phyloP scores from a whole-genome alignment of 345 rosid species.

The Erucastrum elatum region DNA sequence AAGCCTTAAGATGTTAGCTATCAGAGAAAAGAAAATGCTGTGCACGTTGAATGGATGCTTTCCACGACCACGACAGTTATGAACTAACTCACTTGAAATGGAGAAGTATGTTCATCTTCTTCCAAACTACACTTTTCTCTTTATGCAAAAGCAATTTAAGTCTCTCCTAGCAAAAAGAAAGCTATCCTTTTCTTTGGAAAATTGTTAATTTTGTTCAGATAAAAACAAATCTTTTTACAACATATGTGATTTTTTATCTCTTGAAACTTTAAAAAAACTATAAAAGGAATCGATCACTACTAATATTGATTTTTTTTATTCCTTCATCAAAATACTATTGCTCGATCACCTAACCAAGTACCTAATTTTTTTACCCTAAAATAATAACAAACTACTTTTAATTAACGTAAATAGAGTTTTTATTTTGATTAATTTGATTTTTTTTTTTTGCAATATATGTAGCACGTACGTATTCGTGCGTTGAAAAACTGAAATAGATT shows the following conservation, averaged over 20 bases:
- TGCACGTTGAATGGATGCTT: slow-evolving; percentile 11
- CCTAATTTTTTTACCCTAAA: neutral
- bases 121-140: neutral
- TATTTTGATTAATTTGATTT: neutral
- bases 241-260: no score
- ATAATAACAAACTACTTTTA: neutral
- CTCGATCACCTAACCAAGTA: neutral
- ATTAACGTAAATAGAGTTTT: neutral
- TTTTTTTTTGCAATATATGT: neutral
- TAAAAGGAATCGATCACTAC: neutral
- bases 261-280: neutral
- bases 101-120: slow-evolving; percentile 12
- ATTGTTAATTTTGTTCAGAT: no score
- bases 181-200: no score
- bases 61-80: neutral
- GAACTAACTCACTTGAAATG: slow-evolving; percentile 15
- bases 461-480: neutral
- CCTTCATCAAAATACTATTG: neutral
- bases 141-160: slow-evolving; percentile 1
- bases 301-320: neutral
- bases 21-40: neutral
- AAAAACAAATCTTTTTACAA: no score
- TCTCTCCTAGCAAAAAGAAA: neutral
- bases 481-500: neutral
- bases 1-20: slow-evolving; percentile 1